Base-by-base conservation (phyloP, 306 rosid genomes). In the Malus sieversii region DNA sequence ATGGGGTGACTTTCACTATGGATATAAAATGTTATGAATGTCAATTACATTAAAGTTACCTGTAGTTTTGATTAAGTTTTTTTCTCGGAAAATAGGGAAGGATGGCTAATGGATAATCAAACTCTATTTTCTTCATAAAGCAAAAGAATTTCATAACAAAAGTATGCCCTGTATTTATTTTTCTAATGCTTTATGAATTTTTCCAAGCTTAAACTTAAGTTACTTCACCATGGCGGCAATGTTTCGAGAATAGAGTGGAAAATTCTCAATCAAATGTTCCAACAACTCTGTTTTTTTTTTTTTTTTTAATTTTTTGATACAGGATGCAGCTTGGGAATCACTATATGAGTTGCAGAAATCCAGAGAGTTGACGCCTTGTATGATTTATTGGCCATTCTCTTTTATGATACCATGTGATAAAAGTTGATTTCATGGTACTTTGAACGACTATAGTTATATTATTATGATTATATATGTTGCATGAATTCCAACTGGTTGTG, bases 251-350 rank as follows among this genome's bases (percentile, higher is more conserved):
- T 30, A 16, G n/a, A 61, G 20, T 25, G n/a, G 38, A 61, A 61
- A 19, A 5, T 61, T 33, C 66, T 61, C 35, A 14, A 61, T 19
- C 66, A 25, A 61, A 61, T 61, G 38, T 25, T 7, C 42, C 2
- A 35, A 60, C 32, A 60, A 25, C 16, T 27, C 65, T n/a, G n/a
- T n/a, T n/a, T 57, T 42, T 75, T 1, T 35, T 35, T 35, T 33
- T 35, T 6, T 35, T 5, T 33, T 33, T 1, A 25, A 1, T 33
- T 35, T 35, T 79, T 68, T 86, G 65, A 57, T 71, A 45, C 86
- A 86, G 89, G 89, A 83, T 58, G 72, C 61, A 5, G 76, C 77
- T 48, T 81, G 85, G 87, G 80, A 83, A 81, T 83, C 87, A 40
- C 59, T 83, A 48, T 77, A 78, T 53, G 82, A 83, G 70, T 29